These are phyloP conservation scores for Chlorella sp. DNA, from an alignment of 139 green algal species.

Conservation along the genomic window DNA sequence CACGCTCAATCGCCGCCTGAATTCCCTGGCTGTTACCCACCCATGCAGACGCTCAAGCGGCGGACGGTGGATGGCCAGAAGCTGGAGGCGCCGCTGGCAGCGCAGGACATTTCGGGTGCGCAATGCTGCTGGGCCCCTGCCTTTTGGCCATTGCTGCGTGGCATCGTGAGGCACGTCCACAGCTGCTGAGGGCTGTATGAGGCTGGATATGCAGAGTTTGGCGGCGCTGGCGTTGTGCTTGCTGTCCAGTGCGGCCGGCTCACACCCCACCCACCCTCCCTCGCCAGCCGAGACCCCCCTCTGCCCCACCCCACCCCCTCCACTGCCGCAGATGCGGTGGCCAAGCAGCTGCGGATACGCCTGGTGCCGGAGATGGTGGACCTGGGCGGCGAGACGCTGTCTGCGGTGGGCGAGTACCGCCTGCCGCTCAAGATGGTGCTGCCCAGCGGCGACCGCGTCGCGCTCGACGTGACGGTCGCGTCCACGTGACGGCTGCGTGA, in stretches of 20 bases:
- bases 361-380: conserved; percentile 43
- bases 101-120: conserved; percentile 34
- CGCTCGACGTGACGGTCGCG: conserved; percentile 28
- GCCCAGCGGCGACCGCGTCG: conserved; percentile 13
- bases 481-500: conserved; percentile 11
- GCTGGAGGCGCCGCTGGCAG: conserved; percentile 10
- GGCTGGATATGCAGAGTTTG: too few relatives aligned
- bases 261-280: too few relatives aligned
- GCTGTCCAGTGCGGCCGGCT: too few relatives aligned
- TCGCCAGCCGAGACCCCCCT: neutral
- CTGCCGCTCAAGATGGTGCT: conserved; percentile 43
- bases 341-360: conserved; percentile 41
- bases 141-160: too few relatives aligned
- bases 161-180: too few relatives aligned
- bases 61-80: neutral
- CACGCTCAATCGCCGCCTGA: too few relatives aligned
- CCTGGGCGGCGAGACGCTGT: conserved; percentile 29
- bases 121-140: neutral
- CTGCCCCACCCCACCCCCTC: neutral
- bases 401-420: conserved; percentile 36
- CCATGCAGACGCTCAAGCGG: conserved; percentile 33
- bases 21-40: too few relatives aligned
- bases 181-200: too few relatives aligned
- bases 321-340: conserved; percentile 31
- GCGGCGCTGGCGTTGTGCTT: too few relatives aligned